Percentiles rank a stretch among this genome's conserved stretches.
Conservation (phyloP, 2,329 filamentous ascomycete species). For the Neonectria magnoliae region DNA sequence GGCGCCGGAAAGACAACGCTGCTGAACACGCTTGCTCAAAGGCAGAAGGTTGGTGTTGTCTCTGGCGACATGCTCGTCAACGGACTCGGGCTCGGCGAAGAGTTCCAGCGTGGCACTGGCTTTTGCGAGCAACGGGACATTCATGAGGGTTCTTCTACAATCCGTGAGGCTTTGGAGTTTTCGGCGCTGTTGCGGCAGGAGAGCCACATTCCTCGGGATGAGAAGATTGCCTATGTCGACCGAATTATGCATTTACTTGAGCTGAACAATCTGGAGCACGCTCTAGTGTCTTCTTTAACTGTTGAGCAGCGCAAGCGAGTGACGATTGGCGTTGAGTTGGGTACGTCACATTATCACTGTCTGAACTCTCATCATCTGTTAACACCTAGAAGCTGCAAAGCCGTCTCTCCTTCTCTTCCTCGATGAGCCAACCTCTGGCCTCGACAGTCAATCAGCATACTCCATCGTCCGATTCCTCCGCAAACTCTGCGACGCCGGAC, state of each 20-base stretch:
- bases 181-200: slow-evolving; percentile 70
- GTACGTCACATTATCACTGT: neutral
- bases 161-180: slow-evolving; percentile 71
- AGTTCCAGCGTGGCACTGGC: slow-evolving; percentile 81
- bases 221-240: slow-evolving; percentile 74
- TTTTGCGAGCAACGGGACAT: slow-evolving; percentile 71
- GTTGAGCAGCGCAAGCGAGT: slow-evolving; percentile 64
- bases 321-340: slow-evolving; percentile 64
- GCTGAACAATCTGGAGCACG: slow-evolving; percentile 69
- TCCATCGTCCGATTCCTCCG: slow-evolving; percentile 67
- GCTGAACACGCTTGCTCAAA: slow-evolving; percentile 78
- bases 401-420: slow-evolving; percentile 67
- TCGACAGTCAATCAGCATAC: slow-evolving; percentile 64
- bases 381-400: slow-evolving; percentile 50
- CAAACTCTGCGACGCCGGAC: slow-evolving; percentile 64
- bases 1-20: slow-evolving; percentile 87
- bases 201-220: slow-evolving; percentile 60
- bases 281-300: slow-evolving; percentile 66
- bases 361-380: neutral
- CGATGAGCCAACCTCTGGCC: slow-evolving; percentile 66
- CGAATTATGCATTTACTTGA: slow-evolving; percentile 71
- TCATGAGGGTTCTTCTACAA: slow-evolving; percentile 69
- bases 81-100: slow-evolving; percentile 71
- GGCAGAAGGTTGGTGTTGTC: slow-evolving; percentile 77
- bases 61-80: slow-evolving; percentile 80